Base-by-base conservation (phyloP, 2,329 filamentous ascomycete genomes). In the Trichoderma semiorbis region DNA sequence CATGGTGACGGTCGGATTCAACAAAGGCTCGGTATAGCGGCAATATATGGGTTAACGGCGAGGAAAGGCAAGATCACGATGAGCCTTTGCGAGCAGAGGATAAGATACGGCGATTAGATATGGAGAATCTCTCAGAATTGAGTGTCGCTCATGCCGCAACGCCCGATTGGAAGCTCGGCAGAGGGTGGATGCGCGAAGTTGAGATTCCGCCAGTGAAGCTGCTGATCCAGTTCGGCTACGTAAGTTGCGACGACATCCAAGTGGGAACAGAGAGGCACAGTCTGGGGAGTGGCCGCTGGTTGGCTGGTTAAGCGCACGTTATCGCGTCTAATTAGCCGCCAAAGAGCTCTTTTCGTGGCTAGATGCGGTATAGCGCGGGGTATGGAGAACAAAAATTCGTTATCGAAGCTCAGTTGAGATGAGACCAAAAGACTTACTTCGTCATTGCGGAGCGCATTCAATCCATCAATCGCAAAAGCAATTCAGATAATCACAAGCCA, bases 291-390 rank as follows among this genome's bases (percentile, higher is more conserved):
- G 50, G 39, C 26, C 21, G 21, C 3, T 28, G 11, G 70, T 72
- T 77, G 75, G 76, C 71, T 71, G 18, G 4, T 43, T 73, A 76
- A 70, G 69, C 77, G 75, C 73, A 39, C 3, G 55, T 72, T 75
- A 77, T 78, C 76, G 74, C 75, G 74, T 72, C 75, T 75, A 62
- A 21, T 11, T 72, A 74, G 58, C 69, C 74, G 75, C 75, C 64
- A 12, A 6, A 28, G 24, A 30, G 39, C 28, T 50, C 74, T 78
- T 77, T 78, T 78, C 77, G 68, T 66, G 55, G 67, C 79, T 73
- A 26, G 72, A 80, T 78, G 47, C 1, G 75, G 80, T 70, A 73
- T 84, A 84, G 82, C 80, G 83, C 81, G 83, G 83, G 83, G 82
- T 34, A n/a, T 65, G 50, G 62, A 21, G 21, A 28, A 32, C 70